A percentile compares a stretch with the other conserved stretches of the same genome.
These are phyloP conservation scores for Candida fluviatilis DNA, from an alignment of 805 yeast species.

Conservation along the genomic window DNA sequence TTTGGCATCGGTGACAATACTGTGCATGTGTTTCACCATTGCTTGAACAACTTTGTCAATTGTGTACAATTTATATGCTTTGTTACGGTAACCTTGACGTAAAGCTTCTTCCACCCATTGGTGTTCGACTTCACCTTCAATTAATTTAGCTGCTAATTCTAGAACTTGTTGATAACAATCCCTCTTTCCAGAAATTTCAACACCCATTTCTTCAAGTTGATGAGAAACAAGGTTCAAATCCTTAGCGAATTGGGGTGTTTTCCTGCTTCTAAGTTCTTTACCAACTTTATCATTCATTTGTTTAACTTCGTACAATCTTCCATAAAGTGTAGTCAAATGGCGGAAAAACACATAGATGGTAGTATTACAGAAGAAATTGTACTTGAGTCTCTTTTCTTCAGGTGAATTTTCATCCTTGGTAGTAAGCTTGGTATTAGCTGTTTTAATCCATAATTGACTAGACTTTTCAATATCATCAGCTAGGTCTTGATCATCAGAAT, in stretches of 20 bases:
- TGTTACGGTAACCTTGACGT: constrained; percentile 91
- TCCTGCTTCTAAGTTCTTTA: constrained; percentile 63
- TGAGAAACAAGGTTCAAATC: constrained; percentile 79
- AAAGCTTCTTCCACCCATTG: constrained; percentile 93
- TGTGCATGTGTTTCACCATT: constrained; percentile 74
- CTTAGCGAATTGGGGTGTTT: constrained; percentile 71
- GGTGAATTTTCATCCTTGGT: constrained; percentile 19
- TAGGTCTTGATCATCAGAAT: constrained; percentile 29
- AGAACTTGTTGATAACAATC: constrained; percentile 79
- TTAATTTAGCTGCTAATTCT: constrained; percentile 64
- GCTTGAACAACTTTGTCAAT: constrained; percentile 85
- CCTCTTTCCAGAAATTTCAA: constrained; percentile 57
- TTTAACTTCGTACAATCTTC: constrained; percentile 76
- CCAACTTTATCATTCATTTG: constrained; percentile 63
- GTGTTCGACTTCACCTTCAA: constrained; percentile 89
- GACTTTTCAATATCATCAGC: constrained; percentile 30
- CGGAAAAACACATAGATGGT: constrained; percentile 88
- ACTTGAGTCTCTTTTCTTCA: constrained; percentile 46
- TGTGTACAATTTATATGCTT: constrained; percentile 89
- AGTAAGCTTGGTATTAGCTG: constrained; percentile 29
- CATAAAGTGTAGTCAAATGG: constrained; percentile 74
- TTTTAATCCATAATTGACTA: constrained; percentile 41
- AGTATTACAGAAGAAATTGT: constrained; percentile 83
- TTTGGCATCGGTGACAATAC: constrained; percentile 72
- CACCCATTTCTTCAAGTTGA: constrained; percentile 77